Conservation (phyloP, 129 eudicot genomes). For the Helichrysum umbraculigerum region DNA sequence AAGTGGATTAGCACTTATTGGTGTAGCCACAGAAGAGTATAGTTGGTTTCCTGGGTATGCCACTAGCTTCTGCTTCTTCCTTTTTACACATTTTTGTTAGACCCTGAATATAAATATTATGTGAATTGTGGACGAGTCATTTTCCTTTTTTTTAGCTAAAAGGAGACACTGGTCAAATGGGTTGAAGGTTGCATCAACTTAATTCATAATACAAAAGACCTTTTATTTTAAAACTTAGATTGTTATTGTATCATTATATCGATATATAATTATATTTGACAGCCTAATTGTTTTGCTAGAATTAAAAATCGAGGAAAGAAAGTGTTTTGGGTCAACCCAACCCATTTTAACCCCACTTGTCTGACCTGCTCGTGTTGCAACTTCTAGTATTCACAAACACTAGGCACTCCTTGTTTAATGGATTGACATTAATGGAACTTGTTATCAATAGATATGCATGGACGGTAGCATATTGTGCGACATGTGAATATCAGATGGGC, state of each 20-base stretch:
- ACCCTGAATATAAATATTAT: background rate
- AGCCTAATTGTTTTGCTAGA: background rate
- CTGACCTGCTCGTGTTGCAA: background rate
- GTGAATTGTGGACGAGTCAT: background rate
- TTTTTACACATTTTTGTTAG: background rate
- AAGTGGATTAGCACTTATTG: constrained; percentile 67
- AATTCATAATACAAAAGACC: background rate
- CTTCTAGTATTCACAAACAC: background rate
- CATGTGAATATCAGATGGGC: constrained; percentile 87
- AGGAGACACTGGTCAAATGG: background rate
- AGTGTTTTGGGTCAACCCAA: background rate
- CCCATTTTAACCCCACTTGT: background rate
- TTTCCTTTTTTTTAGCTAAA: background rate
- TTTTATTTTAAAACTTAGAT: background rate
- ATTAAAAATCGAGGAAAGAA: background rate
- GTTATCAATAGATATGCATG: constrained; percentile 76
- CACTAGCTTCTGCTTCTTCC: background rate
- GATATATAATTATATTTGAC: background rate
- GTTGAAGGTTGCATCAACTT: background rate
- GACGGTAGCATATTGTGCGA: constrained; percentile 83
- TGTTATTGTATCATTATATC: background rate
- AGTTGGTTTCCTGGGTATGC: constrained; percentile 99
- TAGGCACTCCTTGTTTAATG: background rate
- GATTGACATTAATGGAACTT: background rate
- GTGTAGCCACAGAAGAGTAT: constrained; percentile 65